phyloP scores from a whole-genome alignment of 495 filamentous ascomycete species.

The Elaphomyces granulatus region DNA sequence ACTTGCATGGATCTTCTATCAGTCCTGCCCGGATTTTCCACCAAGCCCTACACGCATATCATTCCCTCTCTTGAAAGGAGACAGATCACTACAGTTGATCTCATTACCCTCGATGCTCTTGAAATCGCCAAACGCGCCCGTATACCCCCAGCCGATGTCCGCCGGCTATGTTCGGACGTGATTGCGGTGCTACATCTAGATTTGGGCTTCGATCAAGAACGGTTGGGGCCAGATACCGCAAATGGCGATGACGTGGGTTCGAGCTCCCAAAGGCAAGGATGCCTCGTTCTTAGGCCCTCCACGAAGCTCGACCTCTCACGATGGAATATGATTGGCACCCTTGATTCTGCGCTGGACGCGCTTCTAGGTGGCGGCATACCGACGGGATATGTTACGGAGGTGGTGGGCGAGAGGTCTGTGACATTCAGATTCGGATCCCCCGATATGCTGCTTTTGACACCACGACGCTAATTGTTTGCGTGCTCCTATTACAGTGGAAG shows the following conservation, averaged over 20 bases:
- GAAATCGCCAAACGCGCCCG: slow-evolving; percentile 80
- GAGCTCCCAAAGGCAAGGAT: slow-evolving; percentile 13
- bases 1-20: slow-evolving; percentile 60
- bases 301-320: slow-evolving; percentile 20
- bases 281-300: slow-evolving; percentile 11
- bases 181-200: slow-evolving; percentile 50
- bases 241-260: slow-evolving; percentile 11
- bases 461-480: neutral
- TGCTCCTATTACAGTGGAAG: slow-evolving; percentile 43
- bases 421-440: neutral
- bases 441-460: slow-evolving; percentile 12
- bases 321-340: slow-evolving; percentile 61
- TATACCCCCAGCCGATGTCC: slow-evolving; percentile 65
- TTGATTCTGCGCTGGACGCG: slow-evolving; percentile 58
- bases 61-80: slow-evolving; percentile 66
- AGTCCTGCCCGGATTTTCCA: slow-evolving; percentile 67
- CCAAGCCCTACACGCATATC: slow-evolving; percentile 52
- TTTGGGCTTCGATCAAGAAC: slow-evolving; percentile 33
- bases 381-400: slow-evolving; percentile 68
- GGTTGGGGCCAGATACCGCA: slow-evolving; percentile 5
- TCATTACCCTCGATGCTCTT: slow-evolving; percentile 67
- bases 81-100: slow-evolving; percentile 62
- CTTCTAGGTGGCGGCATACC: slow-evolving; percentile 77
- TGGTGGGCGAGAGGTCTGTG: slow-evolving; percentile 73
- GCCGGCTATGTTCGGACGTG: slow-evolving; percentile 49